These are phyloP conservation scores for Peziza echinospora DNA, from an alignment of 495 filamentous ascomycete species.

Conservation along the genomic window DNA sequence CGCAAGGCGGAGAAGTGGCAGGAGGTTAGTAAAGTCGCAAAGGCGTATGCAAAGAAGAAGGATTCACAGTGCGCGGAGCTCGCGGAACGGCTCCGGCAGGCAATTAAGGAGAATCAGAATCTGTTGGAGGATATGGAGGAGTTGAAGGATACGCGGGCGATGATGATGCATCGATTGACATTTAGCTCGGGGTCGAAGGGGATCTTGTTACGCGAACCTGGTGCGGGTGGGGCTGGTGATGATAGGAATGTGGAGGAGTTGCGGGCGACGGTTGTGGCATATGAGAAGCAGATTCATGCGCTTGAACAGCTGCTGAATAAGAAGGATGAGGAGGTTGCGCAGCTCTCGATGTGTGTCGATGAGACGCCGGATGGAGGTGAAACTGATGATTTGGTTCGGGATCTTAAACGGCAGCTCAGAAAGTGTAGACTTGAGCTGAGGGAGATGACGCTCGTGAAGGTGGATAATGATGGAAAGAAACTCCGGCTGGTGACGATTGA, in stretches of 20 bases:
- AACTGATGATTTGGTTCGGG: constrained; percentile 25
- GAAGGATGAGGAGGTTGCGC: constrained; percentile 17
- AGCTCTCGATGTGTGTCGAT: constrained; percentile 18
- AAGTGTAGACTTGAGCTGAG: constrained; percentile 28
- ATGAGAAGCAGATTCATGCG: constrained; percentile 22
- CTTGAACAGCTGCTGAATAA: constrained; percentile 15
- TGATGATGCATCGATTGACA: constrained; percentile 23
- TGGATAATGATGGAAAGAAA: constrained; percentile 28
- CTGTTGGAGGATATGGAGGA: constrained; percentile 27
- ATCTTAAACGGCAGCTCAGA: constrained; percentile 27
- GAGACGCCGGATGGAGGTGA: constrained; percentile 22
- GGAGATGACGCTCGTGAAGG: constrained; percentile 26
- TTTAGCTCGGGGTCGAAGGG: constrained; percentile 40
- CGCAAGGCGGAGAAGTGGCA: constrained; percentile 56
- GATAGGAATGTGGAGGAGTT: constrained; percentile 39
- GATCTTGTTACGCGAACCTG: constrained; percentile 28
- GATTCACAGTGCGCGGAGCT: constrained; percentile 58
- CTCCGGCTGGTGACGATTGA: constrained; percentile 27
- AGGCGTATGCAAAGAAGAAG: constrained; percentile 75
- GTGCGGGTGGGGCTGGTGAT: constrained; percentile 12
- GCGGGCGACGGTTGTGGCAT: constrained; percentile 29
- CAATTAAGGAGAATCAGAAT: constrained; percentile 32
- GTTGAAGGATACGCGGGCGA: constrained; percentile 11
- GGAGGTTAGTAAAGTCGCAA: constrained; percentile 62
- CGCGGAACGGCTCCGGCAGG: constrained; percentile 45